phyloP scores from a whole-genome alignment of 768 basidiomycete species.

The Suillus cothurnatus region DNA sequence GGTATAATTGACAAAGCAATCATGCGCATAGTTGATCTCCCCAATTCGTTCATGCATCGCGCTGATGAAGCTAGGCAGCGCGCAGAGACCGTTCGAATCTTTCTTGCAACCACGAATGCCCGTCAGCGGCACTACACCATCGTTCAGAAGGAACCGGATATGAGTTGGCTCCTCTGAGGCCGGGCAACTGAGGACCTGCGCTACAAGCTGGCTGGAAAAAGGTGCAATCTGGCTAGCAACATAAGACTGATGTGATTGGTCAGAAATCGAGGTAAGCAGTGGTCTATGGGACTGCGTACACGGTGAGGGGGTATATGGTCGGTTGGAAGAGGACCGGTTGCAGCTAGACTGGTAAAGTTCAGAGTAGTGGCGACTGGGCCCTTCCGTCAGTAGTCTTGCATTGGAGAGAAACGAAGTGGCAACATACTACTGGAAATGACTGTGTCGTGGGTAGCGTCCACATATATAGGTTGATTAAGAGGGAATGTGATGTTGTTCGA shows the following conservation, averaged over 20 bases:
- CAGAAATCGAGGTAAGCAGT: background rate
- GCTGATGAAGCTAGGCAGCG: constrained; percentile 39
- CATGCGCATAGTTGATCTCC: constrained; percentile 43
- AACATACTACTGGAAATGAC: constrained; percentile 41
- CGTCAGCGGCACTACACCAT: constrained; percentile 49
- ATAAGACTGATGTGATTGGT: constrained; percentile 32
- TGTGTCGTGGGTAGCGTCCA: constrained; percentile 50
- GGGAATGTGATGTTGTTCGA: constrained; percentile 39
- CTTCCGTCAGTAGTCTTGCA: background rate
- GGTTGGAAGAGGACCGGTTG: constrained; percentile 41
- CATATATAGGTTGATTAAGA: constrained; percentile 41
- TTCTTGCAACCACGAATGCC: constrained; percentile 43
- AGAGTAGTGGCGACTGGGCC: constrained; percentile 43
- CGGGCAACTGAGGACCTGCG: constrained; percentile 46
- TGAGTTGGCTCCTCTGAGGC: constrained; percentile 27
- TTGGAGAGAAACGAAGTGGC: background rate
- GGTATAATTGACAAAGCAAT: constrained; percentile 50
- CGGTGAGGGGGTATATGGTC: constrained; percentile 38
- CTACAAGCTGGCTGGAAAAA: constrained; percentile 51
- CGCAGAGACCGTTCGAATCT: constrained; percentile 46
- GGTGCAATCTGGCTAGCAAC: constrained; percentile 45
- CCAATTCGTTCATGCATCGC: constrained; percentile 40
- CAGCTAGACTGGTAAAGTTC: constrained; percentile 45
- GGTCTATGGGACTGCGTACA: constrained; percentile 17
- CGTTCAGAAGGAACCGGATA: constrained; percentile 51